These are phyloP conservation scores for Lichina pygmaea DNA, from an alignment of 495 filamentous ascomycete genomes.

Conservation along the genomic window DNA sequence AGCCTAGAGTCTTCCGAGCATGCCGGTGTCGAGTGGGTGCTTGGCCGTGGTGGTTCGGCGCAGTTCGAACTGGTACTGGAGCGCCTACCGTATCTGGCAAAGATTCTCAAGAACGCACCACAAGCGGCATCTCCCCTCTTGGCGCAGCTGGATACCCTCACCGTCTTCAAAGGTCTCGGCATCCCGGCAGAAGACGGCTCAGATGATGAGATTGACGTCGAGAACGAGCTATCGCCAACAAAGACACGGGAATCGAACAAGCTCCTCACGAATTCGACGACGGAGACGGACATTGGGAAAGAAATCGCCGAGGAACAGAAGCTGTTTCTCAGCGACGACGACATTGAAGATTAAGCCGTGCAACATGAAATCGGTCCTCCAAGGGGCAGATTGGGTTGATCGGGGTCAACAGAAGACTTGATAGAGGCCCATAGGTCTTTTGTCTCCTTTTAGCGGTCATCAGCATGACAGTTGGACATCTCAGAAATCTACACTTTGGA, in stretches of 20 bases:
- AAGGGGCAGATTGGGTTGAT: too few relatives aligned
- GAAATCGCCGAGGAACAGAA: conserved; percentile 21
- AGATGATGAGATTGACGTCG: conserved; percentile 18
- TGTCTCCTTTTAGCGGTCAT: too few relatives aligned
- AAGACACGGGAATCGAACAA: too few relatives aligned
- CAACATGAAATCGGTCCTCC: too few relatives aligned
- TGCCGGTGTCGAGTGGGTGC: conserved; percentile 10
- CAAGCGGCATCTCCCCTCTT: conserved; percentile 7
- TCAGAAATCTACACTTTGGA: too few relatives aligned
- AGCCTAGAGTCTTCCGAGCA: conserved; percentile 1
- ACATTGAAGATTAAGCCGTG: conserved; percentile 25
- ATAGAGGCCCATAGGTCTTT: too few relatives aligned
- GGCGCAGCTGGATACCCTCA: conserved; percentile 37
- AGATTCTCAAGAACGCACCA: conserved; percentile 22
- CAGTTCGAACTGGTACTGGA: conserved; percentile 54
- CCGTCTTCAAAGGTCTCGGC: conserved; percentile 30
- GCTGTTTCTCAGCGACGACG: conserved; percentile 71
- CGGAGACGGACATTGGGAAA: too few relatives aligned
- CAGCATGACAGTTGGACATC: too few relatives aligned
- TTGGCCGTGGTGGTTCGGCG: conserved; percentile 30
- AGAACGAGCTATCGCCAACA: conserved; percentile 7
- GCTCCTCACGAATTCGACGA: too few relatives aligned
- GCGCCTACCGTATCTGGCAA: conserved; percentile 58
- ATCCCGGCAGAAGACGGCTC: conserved; percentile 7
- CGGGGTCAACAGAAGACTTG: too few relatives aligned